These are phyloP conservation scores for Lithocarpus polystachyus DNA, from an alignment of 306 rosid species.

Conservation along the genomic window DNA sequence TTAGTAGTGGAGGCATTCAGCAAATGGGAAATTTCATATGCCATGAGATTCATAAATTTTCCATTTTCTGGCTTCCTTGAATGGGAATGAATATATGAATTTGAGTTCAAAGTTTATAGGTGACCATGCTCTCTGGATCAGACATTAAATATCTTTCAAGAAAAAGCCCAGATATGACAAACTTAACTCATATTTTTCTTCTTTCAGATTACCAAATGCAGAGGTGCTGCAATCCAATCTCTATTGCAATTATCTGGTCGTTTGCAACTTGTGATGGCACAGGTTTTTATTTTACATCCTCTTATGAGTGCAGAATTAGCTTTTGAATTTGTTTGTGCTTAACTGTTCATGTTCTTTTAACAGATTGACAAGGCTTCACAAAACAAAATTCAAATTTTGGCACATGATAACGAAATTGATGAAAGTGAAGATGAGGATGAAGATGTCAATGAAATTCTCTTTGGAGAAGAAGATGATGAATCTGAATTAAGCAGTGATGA, in stretches of 20 bases:
- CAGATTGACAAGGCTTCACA: slow-evolving; percentile 73
- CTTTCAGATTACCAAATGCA: slow-evolving; percentile 56
- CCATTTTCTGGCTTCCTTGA: neutral
- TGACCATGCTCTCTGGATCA: neutral
- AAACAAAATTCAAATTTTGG: slow-evolving; percentile 27
- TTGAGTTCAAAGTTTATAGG: neutral
- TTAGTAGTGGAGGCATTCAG: too few species aligned
- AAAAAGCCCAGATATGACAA: neutral
- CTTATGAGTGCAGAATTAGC: neutral
- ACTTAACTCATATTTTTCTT: slow-evolving; percentile 9
- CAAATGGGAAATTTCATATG: neutral
- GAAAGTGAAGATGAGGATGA: slow-evolving; percentile 53
- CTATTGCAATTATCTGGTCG: slow-evolving; percentile 82
- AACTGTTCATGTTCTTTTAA: slow-evolving; percentile 5
- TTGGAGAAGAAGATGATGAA: slow-evolving; percentile 54
- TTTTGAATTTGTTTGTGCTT: slow-evolving; percentile 17
- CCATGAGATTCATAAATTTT: neutral
- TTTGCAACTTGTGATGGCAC: slow-evolving; percentile 74
- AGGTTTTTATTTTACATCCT: slow-evolving; percentile 45
- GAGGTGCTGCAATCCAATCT: slow-evolving; percentile 60
- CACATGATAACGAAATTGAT: slow-evolving; percentile 30
- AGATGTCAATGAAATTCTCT: slow-evolving; percentile 47
- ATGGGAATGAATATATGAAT: neutral
- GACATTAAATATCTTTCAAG: neutral
- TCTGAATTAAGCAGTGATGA: slow-evolving; percentile 80